These are phyloP conservation scores for Didymella pomorum DNA, from an alignment of 2,329 filamentous ascomycete species.

Conservation along the genomic window DNA sequence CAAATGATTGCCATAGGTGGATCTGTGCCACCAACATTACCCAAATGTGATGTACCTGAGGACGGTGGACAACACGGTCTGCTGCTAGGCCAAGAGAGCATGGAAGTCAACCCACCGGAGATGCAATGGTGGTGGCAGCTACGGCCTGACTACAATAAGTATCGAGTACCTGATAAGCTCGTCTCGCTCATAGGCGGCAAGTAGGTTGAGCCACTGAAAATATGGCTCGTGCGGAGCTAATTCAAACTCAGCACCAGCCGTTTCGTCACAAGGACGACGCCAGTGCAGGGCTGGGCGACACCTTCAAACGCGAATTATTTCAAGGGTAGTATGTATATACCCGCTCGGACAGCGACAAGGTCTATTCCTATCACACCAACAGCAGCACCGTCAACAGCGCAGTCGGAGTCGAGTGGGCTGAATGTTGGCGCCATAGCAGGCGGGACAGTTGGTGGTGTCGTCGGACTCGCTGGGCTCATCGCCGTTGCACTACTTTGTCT, in stretches of 20 bases:
- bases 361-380: no score
- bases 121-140: neutral
- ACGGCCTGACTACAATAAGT: neutral
- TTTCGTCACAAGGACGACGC: no score
- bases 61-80: constrained; percentile 63
- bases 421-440: neutral
- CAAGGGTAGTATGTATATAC: no score
- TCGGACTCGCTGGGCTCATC: neutral
- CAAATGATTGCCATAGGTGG: constrained; percentile 70
- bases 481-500: neutral
- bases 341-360: no score
- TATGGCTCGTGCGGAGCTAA: no score
- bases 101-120: constrained; percentile 23
- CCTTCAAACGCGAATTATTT: no score
- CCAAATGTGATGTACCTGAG: constrained; percentile 57
- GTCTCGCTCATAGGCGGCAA: constrained; percentile 1
- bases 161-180: neutral
- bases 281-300: neutral
- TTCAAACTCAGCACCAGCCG: no score
- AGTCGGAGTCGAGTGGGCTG: no score
- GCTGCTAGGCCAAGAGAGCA: constrained; percentile 56
- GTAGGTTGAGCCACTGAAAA: no score
- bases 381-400: no score
- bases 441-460: neutral
- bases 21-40: constrained; percentile 51